Base-by-base conservation (phyloP, 805 yeast species). In the Lipomyces yamadae region DNA sequence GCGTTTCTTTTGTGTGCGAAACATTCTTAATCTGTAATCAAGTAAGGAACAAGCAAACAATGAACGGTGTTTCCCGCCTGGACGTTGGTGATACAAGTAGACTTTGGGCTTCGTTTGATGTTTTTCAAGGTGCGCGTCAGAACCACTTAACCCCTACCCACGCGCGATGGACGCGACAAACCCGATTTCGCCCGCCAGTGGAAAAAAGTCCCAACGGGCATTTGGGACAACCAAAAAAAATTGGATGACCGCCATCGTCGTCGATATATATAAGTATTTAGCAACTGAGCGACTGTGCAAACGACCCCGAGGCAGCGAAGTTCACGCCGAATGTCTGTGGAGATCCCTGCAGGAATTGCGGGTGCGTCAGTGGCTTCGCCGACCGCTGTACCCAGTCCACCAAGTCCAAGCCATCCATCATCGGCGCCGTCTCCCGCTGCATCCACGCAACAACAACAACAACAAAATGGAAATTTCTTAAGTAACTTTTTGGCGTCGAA, bases 401-500 rank as follows among this genome's bases (percentile, higher is more conserved):
- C 57, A 39, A 18, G 30, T 2, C 34, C 57, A 29, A 24, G 1
- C 24, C 24, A 24, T 24, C 57, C 24, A 11, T 30, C 55, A 35
- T 24, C 48, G 6, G 0, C 34, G 3, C 11, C 50, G 50, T n/a
- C 60, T 3, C 42, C 30, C 3, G 5, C 66, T 10, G 53, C 33
- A 10, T 18, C 34, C 24, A 13, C 62, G 18, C 32, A 55, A 5
- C 55, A 11, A 37, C 39, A 11, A 37, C 39, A 37, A 37, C 39
- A 24, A 24, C 24, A 48, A n/a, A 24, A 32, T 29, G 55, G 55
- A 29, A 52, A 52, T n/a, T 5, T 32, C 55, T 11, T 52, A 29
- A 52, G 34, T 10, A 52, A 52, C 32, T 81, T 90, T 66, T 34
- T 52, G 34, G 82, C 82, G 30, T 83, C 85, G 48, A 94, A 94